Base-by-base conservation (phyloP, 768 basidiomycete species). In the Lactarius hengduanensis region DNA sequence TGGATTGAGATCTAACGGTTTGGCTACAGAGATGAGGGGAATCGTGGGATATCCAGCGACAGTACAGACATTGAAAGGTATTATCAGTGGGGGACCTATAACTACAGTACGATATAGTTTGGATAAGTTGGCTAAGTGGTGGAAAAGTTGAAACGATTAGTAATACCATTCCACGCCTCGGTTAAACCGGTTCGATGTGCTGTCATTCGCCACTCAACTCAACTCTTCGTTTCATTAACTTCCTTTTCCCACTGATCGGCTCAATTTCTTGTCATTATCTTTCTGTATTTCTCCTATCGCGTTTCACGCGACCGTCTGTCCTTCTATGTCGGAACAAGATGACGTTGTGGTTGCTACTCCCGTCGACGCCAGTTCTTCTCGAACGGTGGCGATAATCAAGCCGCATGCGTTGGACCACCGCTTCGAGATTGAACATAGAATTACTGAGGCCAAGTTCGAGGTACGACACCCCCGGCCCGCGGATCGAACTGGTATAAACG, bases 41-140 rank as follows among this genome's bases (percentile, higher is more conserved):
- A 94, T 95, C 73, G 94, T 96, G 53, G 82, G 89, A 69, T 83
- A 86, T 70, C 94, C 95, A 6, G 92, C 95, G 16, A 86, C 91
- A 1, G 80, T 91, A 10, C 95, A 98, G 79, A 82, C 89, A 5
- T 70, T 92, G 65, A 98, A 97, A 77, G 94, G 95, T 32, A 73
- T 98, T 57, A 83, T 90, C 22, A 94, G 88, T 64, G 91, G 92
- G 10, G 95, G 95, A 4, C 69, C 90, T 11, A 80, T 82, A 57
- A 95, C 94, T 82, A 92, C 91, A 73, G 64, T 87, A 6, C 84
- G 84, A 53, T 98, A 98, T 72, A 79, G 84, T 55, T 70, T 81
- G 30, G 85, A 88, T 56, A 98, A 98, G 79, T 79, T 96, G 22
- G 77, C 83, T 43, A 98, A 98, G 77, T 97, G 94, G 90, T 91